phyloP scores from a whole-genome alignment of 192 early-diverging fungal species.

The Entomortierella beljakovae region DNA sequence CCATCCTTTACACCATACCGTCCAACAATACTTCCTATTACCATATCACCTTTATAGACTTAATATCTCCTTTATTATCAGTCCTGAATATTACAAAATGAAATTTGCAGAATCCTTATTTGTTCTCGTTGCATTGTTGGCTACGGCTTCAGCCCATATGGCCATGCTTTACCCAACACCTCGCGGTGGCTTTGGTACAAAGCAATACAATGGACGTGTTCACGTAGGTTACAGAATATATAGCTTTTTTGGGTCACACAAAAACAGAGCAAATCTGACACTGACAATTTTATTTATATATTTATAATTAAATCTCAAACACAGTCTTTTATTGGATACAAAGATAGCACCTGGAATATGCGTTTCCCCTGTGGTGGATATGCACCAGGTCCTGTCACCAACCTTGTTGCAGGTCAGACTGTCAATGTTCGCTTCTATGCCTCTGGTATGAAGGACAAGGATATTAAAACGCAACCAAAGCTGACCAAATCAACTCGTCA shows the following conservation, averaged over 20 bases:
- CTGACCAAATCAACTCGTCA: constrained; percentile 21
- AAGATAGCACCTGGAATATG: constrained; percentile 34
- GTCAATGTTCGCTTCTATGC: constrained; percentile 61
- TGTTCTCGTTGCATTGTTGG: constrained; percentile 24
- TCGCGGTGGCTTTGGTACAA: constrained; percentile 29
- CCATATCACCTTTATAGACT: too few species aligned
- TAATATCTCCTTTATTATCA: background rate
- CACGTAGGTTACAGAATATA: constrained; percentile 19
- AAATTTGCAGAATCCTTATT: constrained; percentile 25
- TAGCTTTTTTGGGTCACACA: background rate
- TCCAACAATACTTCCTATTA: too few species aligned
- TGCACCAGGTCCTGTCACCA: constrained; percentile 48
- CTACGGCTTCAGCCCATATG: constrained; percentile 44
- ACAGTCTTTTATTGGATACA: constrained; percentile 46
- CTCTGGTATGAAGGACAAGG: constrained; percentile 25
- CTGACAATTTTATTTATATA: background rate
- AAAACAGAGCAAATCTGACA: background rate
- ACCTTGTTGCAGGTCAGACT: constrained; percentile 60
- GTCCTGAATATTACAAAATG: constrained; percentile 7
- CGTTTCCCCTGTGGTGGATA: constrained; percentile 57
- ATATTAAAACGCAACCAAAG: constrained; percentile 39
- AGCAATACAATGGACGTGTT: constrained; percentile 35
- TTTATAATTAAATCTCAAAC: too few species aligned
- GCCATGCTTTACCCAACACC: constrained; percentile 45
- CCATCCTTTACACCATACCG: too few species aligned